Evolutionary conservation across 768 basidiomycete genomes (phyloP), one percentile per base, ranked within the genome.

Genomic region (Boletus sensibilis): DNA sequence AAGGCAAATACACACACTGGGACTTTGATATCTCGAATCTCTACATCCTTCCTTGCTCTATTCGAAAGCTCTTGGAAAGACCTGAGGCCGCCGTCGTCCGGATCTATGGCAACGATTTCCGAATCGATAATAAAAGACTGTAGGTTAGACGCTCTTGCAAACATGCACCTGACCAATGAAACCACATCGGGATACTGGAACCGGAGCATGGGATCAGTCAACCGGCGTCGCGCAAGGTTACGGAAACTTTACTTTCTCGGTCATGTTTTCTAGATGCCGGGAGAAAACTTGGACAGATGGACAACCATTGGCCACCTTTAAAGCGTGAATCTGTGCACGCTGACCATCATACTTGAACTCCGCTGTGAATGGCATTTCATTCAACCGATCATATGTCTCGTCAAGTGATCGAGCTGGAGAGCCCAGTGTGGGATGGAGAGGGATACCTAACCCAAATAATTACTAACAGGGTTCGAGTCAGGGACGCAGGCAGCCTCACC

Each of bases 281-380:
- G 90, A 92, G 75, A 96, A 96, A 47, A 95, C 77, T 50, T 83
- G 82, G 40, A 92, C 79, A 11, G 61, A 64, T 31, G 66, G 51
- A 12, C 66, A 62, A 4, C 69, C 63, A 14, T 65, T 66, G 58
- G 59, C 69, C 41, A 51, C 65, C 46, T 54, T 60, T 52, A 59
- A 55, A 13, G 78, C 87, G 67, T 91, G 89, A n/a, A 90, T 85
- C 70, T 92, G 91, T 20, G 87, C 91, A 47, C 88, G 81, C 65
- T 92, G 89, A 20, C 88, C 94, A 63, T 97, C 94, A 64, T 94
- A 90, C 72, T 96, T 97, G 68, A 90, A 90, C 74, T 97, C 94
- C 33, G 92, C 89, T 16, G 83, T 79, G 72, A 94, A 97, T 11
- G 86, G 80, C 33, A 83, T 74, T 33, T 79, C 76, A 21, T 80